Conservation (phyloP, 2,329 filamentous ascomycete species). For the Calonectria hongkongensis region DNA sequence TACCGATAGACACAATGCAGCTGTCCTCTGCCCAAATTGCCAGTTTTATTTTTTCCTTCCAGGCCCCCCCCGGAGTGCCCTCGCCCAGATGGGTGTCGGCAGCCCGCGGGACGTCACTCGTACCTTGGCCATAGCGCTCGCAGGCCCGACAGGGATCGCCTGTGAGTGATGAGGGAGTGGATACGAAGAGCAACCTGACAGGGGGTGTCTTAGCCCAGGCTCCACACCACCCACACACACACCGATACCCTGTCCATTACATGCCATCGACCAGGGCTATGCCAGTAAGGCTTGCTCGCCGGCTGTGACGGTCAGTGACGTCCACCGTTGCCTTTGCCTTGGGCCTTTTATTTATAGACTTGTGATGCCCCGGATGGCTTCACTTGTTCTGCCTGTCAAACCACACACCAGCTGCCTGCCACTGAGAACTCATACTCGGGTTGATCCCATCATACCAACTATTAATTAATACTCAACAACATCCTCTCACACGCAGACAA, state of each 20-base stretch:
- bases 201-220: constrained; percentile 26
- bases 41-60: constrained; percentile 9
- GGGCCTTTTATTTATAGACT: constrained; percentile 40
- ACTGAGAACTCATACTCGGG: constrained; percentile 24
- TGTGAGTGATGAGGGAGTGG: constrained; percentile 36
- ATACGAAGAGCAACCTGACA: constrained; percentile 33
- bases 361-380: constrained; percentile 31
- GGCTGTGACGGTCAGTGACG: constrained; percentile 40
- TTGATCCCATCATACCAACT: constrained; percentile 29
- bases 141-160: constrained; percentile 31
- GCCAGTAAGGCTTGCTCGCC: constrained; percentile 25
- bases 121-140: constrained; percentile 9
- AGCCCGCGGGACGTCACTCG: constrained; percentile 7
- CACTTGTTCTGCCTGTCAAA: constrained; percentile 9
- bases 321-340: constrained; percentile 27
- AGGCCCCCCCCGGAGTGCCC: background rate
- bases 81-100: constrained; percentile 5
- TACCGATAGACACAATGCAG: constrained; percentile 7
- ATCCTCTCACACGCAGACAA: background rate
- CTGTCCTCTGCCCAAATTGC: background rate
- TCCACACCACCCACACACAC: constrained; percentile 20
- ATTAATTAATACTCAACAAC: constrained; percentile 22
- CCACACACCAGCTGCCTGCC: constrained; percentile 18
- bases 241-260: constrained; percentile 32
- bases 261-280: constrained; percentile 36